A percentile compares a stretch with the other conserved stretches of the same genome.
Conservation (phyloP, 768 basidiomycete species). For the Kwoniella sp. region DNA sequence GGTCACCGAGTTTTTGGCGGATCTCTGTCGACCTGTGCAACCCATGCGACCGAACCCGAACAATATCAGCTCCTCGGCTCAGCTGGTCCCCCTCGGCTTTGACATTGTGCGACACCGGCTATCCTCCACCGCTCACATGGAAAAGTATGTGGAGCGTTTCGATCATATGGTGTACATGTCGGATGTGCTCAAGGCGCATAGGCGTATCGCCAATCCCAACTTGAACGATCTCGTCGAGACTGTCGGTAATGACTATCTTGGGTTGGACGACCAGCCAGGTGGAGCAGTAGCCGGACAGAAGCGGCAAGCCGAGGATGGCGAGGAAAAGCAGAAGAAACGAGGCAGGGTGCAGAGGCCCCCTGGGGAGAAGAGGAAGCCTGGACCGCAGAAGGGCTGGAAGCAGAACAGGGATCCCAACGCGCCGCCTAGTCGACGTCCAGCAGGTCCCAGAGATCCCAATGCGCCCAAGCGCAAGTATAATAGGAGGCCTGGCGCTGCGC, state of each 20-base stretch:
- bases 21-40: slow-evolving; percentile 36
- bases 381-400: slow-evolving; percentile 39
- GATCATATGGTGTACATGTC: slow-evolving; percentile 35
- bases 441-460: neutral
- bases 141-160: slow-evolving; percentile 37
- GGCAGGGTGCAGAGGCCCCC: neutral
- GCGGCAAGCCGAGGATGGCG: slow-evolving; percentile 4
- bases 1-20: slow-evolving; percentile 33
- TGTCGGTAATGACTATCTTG: slow-evolving; percentile 32
- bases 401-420: slow-evolving; percentile 12
- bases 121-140: slow-evolving; percentile 8
- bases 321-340: slow-evolving; percentile 1
- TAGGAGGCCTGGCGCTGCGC: neutral
- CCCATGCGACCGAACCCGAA: slow-evolving; percentile 17
- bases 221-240: slow-evolving; percentile 28
- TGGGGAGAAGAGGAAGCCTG: slow-evolving; percentile 31
- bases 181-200: slow-evolving; percentile 8
- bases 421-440: neutral
- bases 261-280: slow-evolving; percentile 16
- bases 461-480: slow-evolving; percentile 16
- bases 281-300: neutral
- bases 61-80: slow-evolving; percentile 8
- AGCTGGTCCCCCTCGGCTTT: slow-evolving; percentile 18
- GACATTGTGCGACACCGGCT: slow-evolving; percentile 32
- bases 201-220: slow-evolving; percentile 17